These are phyloP conservation scores for Buddleja alternifolia DNA, from an alignment of 257 asterid species.

Conservation along the genomic window DNA sequence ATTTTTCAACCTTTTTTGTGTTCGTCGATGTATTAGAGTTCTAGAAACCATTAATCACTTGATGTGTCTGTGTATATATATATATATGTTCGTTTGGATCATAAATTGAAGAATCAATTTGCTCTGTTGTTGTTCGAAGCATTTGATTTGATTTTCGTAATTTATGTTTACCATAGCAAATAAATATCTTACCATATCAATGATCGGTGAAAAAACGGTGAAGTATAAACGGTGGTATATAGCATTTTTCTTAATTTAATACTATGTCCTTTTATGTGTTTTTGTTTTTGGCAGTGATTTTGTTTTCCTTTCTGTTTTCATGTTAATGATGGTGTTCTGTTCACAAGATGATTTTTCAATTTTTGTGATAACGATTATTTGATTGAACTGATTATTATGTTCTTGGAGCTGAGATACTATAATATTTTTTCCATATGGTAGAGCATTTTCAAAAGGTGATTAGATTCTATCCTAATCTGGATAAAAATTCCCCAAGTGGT, in stretches of 20 bases:
- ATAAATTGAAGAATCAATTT: slow-evolving; percentile 5
- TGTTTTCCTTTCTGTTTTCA: not conserved
- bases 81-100: not conserved
- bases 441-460: slow-evolving; percentile 33
- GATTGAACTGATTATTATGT: not conserved
- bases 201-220: too few species aligned
- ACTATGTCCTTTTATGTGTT: too few species aligned
- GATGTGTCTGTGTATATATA: too few species aligned
- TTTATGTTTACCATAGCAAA: too few species aligned
- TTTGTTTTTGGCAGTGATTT: slow-evolving; percentile 1
- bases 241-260: too few species aligned
- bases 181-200: too few species aligned
- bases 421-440: slow-evolving; percentile 18
- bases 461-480: slow-evolving; percentile 37
- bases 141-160: too few species aligned
- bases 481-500: slow-evolving; percentile 35
- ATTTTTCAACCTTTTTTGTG: too few species aligned
- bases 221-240: too few species aligned
- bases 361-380: slow-evolving; percentile 1
- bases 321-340: not conserved
- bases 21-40: slow-evolving; percentile 20
- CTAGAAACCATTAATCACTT: not conserved
- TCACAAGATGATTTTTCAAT: not conserved
- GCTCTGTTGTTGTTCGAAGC: not conserved
- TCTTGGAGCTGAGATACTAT: slow-evolving; percentile 24